These are phyloP conservation scores for Rhizomucor pusillus DNA, from an alignment of 371 early-diverging fungal species.

Conservation along the genomic window DNA sequence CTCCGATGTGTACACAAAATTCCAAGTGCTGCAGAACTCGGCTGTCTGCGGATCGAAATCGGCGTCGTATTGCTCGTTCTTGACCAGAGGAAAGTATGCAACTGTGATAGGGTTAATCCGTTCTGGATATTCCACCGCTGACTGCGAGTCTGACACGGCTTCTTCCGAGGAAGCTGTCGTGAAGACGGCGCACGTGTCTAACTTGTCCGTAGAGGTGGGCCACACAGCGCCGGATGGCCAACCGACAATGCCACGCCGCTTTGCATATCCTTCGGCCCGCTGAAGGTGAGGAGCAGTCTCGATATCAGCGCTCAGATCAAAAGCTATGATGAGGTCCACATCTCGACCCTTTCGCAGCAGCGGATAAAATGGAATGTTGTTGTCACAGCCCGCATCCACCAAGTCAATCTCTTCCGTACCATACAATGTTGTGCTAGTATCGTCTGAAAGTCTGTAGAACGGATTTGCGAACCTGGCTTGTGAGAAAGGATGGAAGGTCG, in stretches of 20 bases:
- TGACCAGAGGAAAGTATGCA: constrained; percentile 62
- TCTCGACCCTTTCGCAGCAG: constrained; percentile 60
- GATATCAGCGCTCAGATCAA: constrained; percentile 73
- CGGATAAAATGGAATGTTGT: constrained; percentile 76
- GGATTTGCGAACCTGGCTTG: constrained; percentile 59
- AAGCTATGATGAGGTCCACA: constrained; percentile 66
- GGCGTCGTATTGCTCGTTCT: constrained; percentile 46
- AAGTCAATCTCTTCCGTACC: constrained; percentile 43
- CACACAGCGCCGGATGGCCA: constrained; percentile 52
- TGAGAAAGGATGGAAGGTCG: constrained; percentile 50
- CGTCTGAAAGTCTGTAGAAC: constrained; percentile 38
- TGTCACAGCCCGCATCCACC: constrained; percentile 78
- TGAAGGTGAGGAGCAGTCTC: constrained; percentile 65
- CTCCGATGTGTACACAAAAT: constrained; percentile 59
- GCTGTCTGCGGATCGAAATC: constrained; percentile 64
- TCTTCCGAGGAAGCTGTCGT: constrained; percentile 22
- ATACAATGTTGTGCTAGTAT: constrained; percentile 6
- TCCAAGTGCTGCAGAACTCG: constrained; percentile 65
- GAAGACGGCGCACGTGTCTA: constrained; percentile 39
- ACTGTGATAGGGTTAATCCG: constrained; percentile 41
- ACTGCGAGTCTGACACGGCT: constrained; percentile 1
- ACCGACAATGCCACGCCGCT: constrained; percentile 49
- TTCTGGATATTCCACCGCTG: constrained; percentile 10
- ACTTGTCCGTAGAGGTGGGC: constrained; percentile 25
- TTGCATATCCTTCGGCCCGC: constrained; percentile 58